Percentiles rank a stretch among this genome's conserved stretches.
Evolutionary conservation across 2,329 filamentous ascomycete species (phyloP).

Genomic region (Ceratocystis colombiana): DNA sequence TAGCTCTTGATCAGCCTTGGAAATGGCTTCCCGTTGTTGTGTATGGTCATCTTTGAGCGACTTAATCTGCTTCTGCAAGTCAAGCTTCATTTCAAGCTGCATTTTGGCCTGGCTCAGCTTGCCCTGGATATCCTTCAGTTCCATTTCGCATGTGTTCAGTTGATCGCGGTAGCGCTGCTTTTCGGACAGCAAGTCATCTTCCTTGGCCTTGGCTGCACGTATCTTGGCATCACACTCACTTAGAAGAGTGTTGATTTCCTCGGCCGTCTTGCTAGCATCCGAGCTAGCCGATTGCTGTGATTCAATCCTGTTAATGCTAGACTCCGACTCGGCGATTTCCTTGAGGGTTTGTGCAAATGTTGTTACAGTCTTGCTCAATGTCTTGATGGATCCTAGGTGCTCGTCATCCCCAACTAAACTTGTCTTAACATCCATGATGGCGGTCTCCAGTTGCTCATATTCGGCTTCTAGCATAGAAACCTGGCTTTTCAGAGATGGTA

Average conservation of each 20-base stretch:
- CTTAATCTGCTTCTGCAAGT: conserved; percentile 60
- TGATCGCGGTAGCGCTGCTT: conserved; percentile 60
- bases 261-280: conserved; percentile 42
- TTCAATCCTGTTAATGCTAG: conserved; percentile 63
- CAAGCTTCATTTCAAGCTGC: conserved; percentile 71
- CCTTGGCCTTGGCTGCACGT: conserved; percentile 50
- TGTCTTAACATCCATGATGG: conserved; percentile 58
- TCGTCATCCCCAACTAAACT: conserved; percentile 54
- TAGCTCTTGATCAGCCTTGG: conserved; percentile 60
- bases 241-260: conserved; percentile 74
- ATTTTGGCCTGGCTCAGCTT: conserved; percentile 60
- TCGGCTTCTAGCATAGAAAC: conserved; percentile 52
- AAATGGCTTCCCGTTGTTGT: conserved; percentile 60
- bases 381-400: conserved; percentile 61
- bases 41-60: conserved; percentile 57
- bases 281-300: conserved; percentile 58
- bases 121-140: conserved; percentile 63
- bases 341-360: conserved; percentile 62
- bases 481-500: conserved; percentile 59
- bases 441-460: conserved; percentile 48
- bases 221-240: conserved; percentile 57
- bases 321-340: conserved; percentile 61
- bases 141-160: conserved; percentile 62
- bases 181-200: conserved; percentile 57
- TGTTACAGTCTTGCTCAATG: conserved; percentile 62